phyloP scores from a whole-genome alignment of 2,329 filamentous ascomycete species.

The Pestalotiopsis sp. region DNA sequence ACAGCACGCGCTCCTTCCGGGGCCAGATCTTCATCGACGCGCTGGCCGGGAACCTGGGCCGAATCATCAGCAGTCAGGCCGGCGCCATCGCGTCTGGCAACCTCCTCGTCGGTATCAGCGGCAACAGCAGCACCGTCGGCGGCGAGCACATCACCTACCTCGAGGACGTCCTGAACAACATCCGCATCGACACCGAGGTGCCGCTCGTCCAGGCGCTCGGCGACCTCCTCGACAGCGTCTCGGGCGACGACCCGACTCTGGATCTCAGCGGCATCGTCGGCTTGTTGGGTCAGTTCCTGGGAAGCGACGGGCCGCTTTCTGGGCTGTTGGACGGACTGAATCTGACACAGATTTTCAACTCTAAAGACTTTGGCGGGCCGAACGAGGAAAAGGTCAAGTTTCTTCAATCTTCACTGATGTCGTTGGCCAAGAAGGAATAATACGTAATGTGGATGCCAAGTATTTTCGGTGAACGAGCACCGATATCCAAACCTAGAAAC shows the following conservation, averaged over 20 bases:
- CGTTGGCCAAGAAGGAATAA: not conserved
- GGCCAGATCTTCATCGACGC: constrained; percentile 25
- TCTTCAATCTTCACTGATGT: not conserved
- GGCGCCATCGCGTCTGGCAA: constrained; percentile 25
- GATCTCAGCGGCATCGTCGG: constrained; percentile 4
- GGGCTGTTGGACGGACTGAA: constrained; percentile 1
- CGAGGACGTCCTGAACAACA: constrained; percentile 28
- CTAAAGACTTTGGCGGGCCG: not conserved
- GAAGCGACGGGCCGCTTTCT: not conserved
- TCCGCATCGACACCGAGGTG: constrained; percentile 20
- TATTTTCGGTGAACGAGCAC: no score
- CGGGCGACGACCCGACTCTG: constrained; percentile 10
- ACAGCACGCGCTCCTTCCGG: constrained; percentile 28
- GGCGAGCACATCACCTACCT: constrained; percentile 30
- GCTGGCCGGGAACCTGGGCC: constrained; percentile 22
- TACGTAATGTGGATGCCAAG: not conserved
- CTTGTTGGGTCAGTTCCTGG: not conserved
- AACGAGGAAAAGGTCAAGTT: not conserved
- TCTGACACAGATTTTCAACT: not conserved
- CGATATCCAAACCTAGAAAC: no score
- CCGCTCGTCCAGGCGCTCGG: constrained; percentile 24
- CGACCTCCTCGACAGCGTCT: constrained; percentile 16
- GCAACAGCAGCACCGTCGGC: constrained; percentile 28
- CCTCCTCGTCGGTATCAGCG: constrained; percentile 25
- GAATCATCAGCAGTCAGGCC: constrained; percentile 23